Evolutionary conservation across 2,329 filamentous ascomycete genomes (phyloP).

Genomic region (Pseudogymnoascus sp.): DNA sequence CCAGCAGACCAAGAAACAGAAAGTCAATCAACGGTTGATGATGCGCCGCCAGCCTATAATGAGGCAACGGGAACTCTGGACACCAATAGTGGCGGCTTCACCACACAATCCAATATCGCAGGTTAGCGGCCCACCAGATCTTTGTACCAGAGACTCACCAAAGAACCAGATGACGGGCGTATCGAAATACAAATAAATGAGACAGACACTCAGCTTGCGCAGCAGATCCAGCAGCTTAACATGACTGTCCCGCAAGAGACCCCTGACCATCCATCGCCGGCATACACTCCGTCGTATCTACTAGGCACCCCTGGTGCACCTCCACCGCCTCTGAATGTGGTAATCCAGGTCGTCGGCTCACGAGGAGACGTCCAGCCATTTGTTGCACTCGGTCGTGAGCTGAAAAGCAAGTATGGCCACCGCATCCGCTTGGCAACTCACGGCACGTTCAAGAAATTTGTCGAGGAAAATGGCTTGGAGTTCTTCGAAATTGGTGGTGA

Average conservation of each 20-base stretch:
- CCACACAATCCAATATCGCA: background rate
- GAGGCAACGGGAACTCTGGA: background rate
- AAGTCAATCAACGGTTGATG: background rate
- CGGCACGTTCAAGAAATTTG: conserved; percentile 47
- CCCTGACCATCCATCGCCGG: background rate
- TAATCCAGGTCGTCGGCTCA: conserved; percentile 52
- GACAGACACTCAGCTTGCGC: background rate
- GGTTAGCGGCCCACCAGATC: background rate
- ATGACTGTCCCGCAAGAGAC: background rate
- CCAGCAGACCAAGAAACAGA: background rate
- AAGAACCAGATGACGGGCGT: background rate
- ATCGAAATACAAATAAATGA: conserved; percentile 1
- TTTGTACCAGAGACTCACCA: background rate
- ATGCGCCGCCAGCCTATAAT: background rate
- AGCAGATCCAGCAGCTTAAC: background rate
- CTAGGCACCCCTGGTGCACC: conserved; percentile 23
- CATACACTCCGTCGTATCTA: background rate
- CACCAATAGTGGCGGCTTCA: background rate
- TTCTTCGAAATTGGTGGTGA: conserved; percentile 62
- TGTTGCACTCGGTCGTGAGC: conserved; percentile 44
- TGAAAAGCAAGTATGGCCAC: conserved; percentile 42
- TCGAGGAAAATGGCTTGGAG: conserved; percentile 57
- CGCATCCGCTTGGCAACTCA: conserved; percentile 51
- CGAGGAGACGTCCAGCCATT: conserved; percentile 57
- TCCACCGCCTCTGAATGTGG: conserved; percentile 39